Conservation (phyloP, 2,329 filamentous ascomycete species). For the Diaporthe sp. region DNA sequence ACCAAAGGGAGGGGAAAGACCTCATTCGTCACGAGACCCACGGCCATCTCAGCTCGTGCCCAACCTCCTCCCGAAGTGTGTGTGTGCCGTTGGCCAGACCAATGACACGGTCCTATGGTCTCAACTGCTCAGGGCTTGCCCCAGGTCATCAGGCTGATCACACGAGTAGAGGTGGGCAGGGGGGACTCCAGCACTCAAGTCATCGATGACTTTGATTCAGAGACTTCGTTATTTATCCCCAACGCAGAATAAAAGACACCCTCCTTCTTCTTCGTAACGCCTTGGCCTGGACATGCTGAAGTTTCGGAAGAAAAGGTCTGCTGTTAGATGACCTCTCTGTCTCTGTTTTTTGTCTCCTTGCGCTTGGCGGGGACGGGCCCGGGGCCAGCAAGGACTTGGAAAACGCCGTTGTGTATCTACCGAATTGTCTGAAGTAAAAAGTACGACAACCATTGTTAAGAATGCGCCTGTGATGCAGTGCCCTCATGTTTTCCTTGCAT, state of each 20-base stretch:
- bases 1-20: background rate
- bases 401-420: conserved; percentile 24
- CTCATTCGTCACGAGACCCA: background rate
- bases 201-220: conserved; percentile 1
- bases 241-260: conserved; percentile 19
- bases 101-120: background rate
- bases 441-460: conserved; percentile 8
- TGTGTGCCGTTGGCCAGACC: background rate
- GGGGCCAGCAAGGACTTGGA: background rate
- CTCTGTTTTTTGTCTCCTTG: conserved; percentile 25
- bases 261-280: conserved; percentile 37
- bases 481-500: conserved; percentile 36
- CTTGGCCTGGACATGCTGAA: conserved; percentile 38
- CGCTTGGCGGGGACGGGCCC: conserved; percentile 7
- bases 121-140: background rate
- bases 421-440: conserved; percentile 20
- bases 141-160: background rate
- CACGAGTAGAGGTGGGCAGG: background rate
- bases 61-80: background rate
- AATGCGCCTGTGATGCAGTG: conserved; percentile 39
- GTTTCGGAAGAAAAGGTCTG: conserved; percentile 29
- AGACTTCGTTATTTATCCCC: conserved; percentile 37
- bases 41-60: background rate
- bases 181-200: background rate
- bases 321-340: conserved; percentile 10